Evolutionary conservation across 139 green algal genomes (phyloP).

Genomic region (Micromonas pusilla): DNA sequence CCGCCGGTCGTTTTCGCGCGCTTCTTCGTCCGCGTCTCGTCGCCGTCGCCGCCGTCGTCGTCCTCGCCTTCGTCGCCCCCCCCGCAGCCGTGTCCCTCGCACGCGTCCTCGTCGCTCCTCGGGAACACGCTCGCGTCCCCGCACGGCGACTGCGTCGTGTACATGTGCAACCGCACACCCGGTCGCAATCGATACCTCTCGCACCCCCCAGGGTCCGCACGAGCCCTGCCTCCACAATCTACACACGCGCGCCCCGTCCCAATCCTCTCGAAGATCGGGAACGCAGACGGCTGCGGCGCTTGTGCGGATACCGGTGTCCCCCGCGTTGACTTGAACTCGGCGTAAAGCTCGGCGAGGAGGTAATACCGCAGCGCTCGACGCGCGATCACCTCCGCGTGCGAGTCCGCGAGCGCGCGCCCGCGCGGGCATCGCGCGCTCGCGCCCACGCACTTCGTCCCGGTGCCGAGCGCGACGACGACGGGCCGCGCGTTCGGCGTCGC

Average conservation of each 20-base stretch:
- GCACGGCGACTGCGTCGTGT: constrained; percentile 72
- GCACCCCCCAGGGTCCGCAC: neutral
- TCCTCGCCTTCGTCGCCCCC: constrained; percentile 1
- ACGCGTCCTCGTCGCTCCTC: no score
- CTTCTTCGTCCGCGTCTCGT: neutral
- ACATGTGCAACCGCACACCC: constrained; percentile 62
- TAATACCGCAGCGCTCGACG: constrained; percentile 23
- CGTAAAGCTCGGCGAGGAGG: constrained; percentile 2
- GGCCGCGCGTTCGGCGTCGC: neutral
- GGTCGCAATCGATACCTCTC: constrained; percentile 30
- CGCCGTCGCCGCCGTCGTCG: neutral
- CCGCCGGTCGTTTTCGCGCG: constrained; percentile 5
- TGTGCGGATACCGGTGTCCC: no score
- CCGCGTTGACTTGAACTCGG: no score
- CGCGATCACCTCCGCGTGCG: constrained; percentile 36
- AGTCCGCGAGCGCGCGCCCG: constrained; percentile 22
- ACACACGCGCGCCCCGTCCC: no score
- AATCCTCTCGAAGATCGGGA: no score
- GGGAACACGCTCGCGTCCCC: constrained; percentile 74
- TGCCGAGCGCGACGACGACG: constrained; percentile 28
- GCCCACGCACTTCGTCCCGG: constrained; percentile 34
- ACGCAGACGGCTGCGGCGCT: no score
- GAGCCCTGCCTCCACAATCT: neutral
- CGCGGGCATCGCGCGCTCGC: neutral
- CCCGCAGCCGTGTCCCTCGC: neutral